phyloP scores from a whole-genome alignment of 1,139 yeast species.

The Hyphopichia pseudoburtonii region DNA sequence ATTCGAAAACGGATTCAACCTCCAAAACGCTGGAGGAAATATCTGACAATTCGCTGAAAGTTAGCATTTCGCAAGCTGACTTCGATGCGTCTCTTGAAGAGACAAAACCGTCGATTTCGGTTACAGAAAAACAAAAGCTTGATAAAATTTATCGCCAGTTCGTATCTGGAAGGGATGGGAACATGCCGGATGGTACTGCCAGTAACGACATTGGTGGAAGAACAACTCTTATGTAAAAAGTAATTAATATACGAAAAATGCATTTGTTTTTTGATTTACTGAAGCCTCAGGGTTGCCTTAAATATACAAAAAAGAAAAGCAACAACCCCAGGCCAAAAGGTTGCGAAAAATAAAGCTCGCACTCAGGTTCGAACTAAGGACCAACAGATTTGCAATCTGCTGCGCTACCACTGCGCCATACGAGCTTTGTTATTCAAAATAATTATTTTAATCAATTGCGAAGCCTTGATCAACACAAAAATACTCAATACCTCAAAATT shows the following conservation, averaged over 20 bases:
- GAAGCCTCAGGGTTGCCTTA: neutral
- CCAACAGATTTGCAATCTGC: slow-evolving; percentile 58
- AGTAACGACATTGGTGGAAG: slow-evolving; percentile 86
- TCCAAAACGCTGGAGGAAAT: slow-evolving; percentile 4
- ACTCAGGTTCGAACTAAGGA: slow-evolving; percentile 53
- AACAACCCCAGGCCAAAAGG: too few species aligned
- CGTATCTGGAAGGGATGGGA: slow-evolving; percentile 78
- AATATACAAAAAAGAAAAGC: slow-evolving; percentile 14
- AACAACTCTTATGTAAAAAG: slow-evolving; percentile 60
- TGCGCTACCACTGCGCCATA: slow-evolving; percentile 59
- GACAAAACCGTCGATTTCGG: slow-evolving; percentile 85
- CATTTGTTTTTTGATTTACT: too few species aligned
- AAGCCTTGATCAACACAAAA: too few species aligned
- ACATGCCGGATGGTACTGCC: slow-evolving; percentile 84
- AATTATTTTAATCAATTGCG: too few species aligned
- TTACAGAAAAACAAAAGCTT: slow-evolving; percentile 65
- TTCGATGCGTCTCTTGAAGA: slow-evolving; percentile 65
- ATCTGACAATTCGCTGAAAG: slow-evolving; percentile 18
- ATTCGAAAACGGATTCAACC: slow-evolving; percentile 10
- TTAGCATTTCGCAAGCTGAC: slow-evolving; percentile 51
- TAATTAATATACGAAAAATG: neutral
- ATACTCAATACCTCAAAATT: too few species aligned
- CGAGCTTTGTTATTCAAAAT: slow-evolving; percentile 40
- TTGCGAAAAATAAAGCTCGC: slow-evolving; percentile 33
- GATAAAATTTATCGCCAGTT: slow-evolving; percentile 68